Evolutionary conservation across 495 filamentous ascomycete genomes (phyloP), one percentile per base, ranked within the genome.

Genomic region (Hyphodiscus hymeniophilus): DNA sequence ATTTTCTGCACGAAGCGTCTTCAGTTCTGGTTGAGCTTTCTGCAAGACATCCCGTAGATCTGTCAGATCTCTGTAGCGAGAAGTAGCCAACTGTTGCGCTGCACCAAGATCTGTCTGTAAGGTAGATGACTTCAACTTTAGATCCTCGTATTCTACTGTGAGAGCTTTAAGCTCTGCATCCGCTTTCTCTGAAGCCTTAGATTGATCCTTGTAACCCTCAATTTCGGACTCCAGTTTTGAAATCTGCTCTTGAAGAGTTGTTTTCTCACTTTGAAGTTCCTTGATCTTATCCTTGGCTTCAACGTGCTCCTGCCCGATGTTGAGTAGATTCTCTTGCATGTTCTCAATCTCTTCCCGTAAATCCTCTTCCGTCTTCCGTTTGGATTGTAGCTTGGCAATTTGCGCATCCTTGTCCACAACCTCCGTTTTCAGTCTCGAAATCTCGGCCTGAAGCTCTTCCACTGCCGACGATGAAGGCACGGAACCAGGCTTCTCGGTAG

Each of bases 21-120:
- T 78, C 16, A 97, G 70, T 63, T 98, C 92, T 1, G 89, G 86
- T 52, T 96, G 88, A 8, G 82, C 69, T 58, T 90, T 94, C 43
- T 91, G 82, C 8, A 95, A 66, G 7, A 87, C 75, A 30, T 87
- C 81, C 24, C 82, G 69, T 36, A 92, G 65, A 31, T 94, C 86
- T 0, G 81, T 84, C 2, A 95, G 66, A 47, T 95, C 89, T 59
- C 90, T 94, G 66, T 88, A 97, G 7, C 94, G 75, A 22, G 78
- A 79, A 38, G 89, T 78, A 1, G 92, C 89, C 16, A 97, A 69
- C 60, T 94, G 80, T 57, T 96, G 75, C 0, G 89, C 84, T 7
- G 89, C 91, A 1, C 81, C 84, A 12, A 96, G 74, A 61, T 98
- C 91, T 2, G 82, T 87, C 51, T 94, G 81, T 8, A 96, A 62